Base-by-base conservation (phyloP, 495 filamentous ascomycete species). In the Penicillium psychrofluorescens region DNA sequence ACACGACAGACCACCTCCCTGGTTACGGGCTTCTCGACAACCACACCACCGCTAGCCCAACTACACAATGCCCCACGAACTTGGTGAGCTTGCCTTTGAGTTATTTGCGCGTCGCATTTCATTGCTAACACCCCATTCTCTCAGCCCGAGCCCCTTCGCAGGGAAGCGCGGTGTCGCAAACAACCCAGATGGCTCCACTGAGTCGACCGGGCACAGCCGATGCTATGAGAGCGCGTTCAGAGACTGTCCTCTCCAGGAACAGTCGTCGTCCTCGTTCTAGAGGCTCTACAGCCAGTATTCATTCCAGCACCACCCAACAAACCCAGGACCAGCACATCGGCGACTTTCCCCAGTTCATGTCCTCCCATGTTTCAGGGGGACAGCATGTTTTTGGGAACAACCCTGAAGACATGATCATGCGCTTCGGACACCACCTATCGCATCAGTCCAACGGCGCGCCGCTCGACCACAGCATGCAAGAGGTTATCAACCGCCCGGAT, bases 261-360 rank as follows among this genome's bases (percentile, higher is more conserved):
- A 75, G 73, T 54, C 84, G 79, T 56, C 77, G 86, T 36, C 77
- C 85, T 41, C 71, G 79, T 29, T 95, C 89, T 28, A 74, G 87
- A 66, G 88, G 84, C 33, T 95, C 89, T 36, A 92, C 88, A 5
- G 80, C 86, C n/a, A 91, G 87, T 41, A 78, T 82, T 11, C 84
- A 83, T 48, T 89, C 82, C 50, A 75, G 72, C 55, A 71, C 76
- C 7, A 84, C 82, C 29, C 85, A 85, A 49, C 75, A 83, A 36
- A 76, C 75, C 34, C 69, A 84, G 27, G 81, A 86, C 33, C 79
- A 81, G 43, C 75, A 80, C 49, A 58, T 74, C 46, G 73, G 74
- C 44, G 58, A 54, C 16, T 71, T 71, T 31, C 55, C 72, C 12
- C 71, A 70, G 31, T 72, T 76, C 46, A 71, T 79, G 50, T 54